Percentiles rank a stretch among this genome's conserved stretches.
These are phyloP conservation scores for Sugiyamaella lignohabitans DNA, from an alignment of 805 yeast genomes.

Conservation along the genomic window DNA sequence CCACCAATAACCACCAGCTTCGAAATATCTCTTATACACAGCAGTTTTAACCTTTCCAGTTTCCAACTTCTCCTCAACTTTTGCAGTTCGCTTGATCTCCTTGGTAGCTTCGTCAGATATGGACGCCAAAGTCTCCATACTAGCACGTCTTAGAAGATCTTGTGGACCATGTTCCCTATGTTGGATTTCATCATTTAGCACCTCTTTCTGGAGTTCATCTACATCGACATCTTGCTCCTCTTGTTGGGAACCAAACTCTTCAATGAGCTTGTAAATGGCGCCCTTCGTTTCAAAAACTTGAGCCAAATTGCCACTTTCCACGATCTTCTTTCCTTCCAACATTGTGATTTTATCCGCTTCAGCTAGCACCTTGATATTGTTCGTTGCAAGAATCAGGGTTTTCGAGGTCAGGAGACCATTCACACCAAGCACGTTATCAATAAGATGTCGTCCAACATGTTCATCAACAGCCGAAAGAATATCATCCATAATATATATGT, in stretches of 20 bases:
- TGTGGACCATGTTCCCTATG: conserved; percentile 4
- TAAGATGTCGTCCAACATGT: conserved; percentile 83
- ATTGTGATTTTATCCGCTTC: conserved; percentile 34
- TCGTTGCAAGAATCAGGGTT: conserved; percentile 71
- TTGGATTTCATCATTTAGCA: background rate
- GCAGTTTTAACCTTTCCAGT: conserved; percentile 71
- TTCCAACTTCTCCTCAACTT: conserved; percentile 4
- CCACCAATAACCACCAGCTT: conserved; percentile 56
- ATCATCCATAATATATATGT: conserved; percentile 80
- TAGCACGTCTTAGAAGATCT: conserved; percentile 11
- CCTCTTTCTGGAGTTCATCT: background rate
- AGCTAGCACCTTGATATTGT: conserved; percentile 66
- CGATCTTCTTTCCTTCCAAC: conserved; percentile 40
- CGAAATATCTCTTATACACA: conserved; percentile 63
- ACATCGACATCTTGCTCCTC: conserved; percentile 46
- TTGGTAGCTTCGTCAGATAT: conserved; percentile 3
- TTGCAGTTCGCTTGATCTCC: conserved; percentile 3
- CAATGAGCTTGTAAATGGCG: conserved; percentile 42
- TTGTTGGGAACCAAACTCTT: conserved; percentile 55
- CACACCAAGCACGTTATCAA: conserved; percentile 65
- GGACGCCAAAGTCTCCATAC: conserved; percentile 7
- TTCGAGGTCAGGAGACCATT: conserved; percentile 63
- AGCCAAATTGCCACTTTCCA: conserved; percentile 44
- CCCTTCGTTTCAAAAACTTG: conserved; percentile 46
- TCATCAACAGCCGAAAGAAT: conserved; percentile 94